Conservation (phyloP, 2,329 filamentous ascomycete species). For the Phialophora expanda region DNA sequence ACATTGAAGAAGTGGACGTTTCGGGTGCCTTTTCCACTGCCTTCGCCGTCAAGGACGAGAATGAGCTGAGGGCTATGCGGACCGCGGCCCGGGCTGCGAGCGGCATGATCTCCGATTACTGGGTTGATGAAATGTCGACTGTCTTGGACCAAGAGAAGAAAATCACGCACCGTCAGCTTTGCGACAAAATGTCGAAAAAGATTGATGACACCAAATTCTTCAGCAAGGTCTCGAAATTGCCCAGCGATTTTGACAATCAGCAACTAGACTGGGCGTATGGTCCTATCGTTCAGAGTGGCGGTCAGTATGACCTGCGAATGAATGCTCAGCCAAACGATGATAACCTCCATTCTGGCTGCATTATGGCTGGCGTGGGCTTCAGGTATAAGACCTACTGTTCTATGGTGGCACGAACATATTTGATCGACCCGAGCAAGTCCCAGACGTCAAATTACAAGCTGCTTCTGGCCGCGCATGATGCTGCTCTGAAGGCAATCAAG, state of each 20-base stretch:
- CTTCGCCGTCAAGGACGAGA: slow-evolving; percentile 92
- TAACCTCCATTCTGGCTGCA: slow-evolving; percentile 86
- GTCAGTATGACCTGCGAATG: slow-evolving; percentile 89
- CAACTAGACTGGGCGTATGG: slow-evolving; percentile 95
- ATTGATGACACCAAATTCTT: slow-evolving; percentile 95
- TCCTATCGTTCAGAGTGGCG: slow-evolving; percentile 91
- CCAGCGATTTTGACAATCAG: slow-evolving; percentile 80
- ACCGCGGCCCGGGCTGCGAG: slow-evolving; percentile 94
- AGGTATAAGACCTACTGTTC: slow-evolving; percentile 97
- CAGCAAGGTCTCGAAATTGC: slow-evolving; percentile 79
- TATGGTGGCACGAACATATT: slow-evolving; percentile 87
- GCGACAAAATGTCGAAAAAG: slow-evolving; percentile 87
- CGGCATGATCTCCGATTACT: slow-evolving; percentile 92
- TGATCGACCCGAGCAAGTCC: slow-evolving; percentile 95
- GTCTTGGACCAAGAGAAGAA: slow-evolving; percentile 97
- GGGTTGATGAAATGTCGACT: slow-evolving; percentile 97
- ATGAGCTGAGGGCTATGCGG: slow-evolving; percentile 90
- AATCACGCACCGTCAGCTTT: slow-evolving; percentile 83
- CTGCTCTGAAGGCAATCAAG: slow-evolving; percentile 87
- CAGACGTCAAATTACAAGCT: slow-evolving; percentile 96
- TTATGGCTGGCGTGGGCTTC: slow-evolving; percentile 87
- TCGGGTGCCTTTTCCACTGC: slow-evolving; percentile 80
- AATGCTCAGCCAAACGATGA: slow-evolving; percentile 72
- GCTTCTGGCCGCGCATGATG: slow-evolving; percentile 79
- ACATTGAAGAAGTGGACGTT: slow-evolving; percentile 87